Evolutionary conservation across 2,329 filamentous ascomycete species (phyloP), one percentile per base, ranked within the genome.

Genomic region (Arthrobotrys musiformis): DNA sequence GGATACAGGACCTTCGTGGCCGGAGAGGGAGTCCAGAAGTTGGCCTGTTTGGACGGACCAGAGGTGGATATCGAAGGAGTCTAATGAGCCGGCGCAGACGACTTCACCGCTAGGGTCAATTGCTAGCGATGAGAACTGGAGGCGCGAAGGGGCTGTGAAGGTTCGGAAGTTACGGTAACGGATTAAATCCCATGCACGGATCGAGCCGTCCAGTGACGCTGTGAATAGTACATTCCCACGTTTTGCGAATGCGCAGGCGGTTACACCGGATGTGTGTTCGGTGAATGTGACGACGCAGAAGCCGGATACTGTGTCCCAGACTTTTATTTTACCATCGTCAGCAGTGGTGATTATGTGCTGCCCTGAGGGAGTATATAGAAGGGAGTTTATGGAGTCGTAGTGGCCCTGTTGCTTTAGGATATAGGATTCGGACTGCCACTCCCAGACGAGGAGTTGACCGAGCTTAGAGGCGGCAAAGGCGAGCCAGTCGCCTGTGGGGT

Each of bases 341-440:
- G 95, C 92, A 1, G 93, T 92, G 0, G 95, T 99, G 75, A 99
- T 91, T 79, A 99, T 93, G 42, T 92, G 90, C 82, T 97, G 93
- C 3, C 95, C 94, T 81, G 97, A 94, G 0, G 95, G 94, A 4
- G 95, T 94, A 84, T 98, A 99, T 7, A 92, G 91, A 2, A 99
- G 86, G 0, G 93, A 89, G 83, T 98, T 98, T 89, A 98, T 94
- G 1, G 93, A 92, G 83, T 99, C 95, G 79, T 97, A 94, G 84
- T 99, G 95, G 0, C 94, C 95, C 84, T 98, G 95, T 82, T 99
- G 95, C 84, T 99, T 99, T 56, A 99, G 86, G 73, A 99, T 96
- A 83, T 99, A 99, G 4, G 94, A 98, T 84, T 99, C 96, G 0
- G 95, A 99, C 83, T 98, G 94, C 94, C 96, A 99, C 83, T 99